These are phyloP conservation scores for Phyllachora maydis DNA, from an alignment of 2,329 filamentous ascomycete genomes.

Conservation along the genomic window DNA sequence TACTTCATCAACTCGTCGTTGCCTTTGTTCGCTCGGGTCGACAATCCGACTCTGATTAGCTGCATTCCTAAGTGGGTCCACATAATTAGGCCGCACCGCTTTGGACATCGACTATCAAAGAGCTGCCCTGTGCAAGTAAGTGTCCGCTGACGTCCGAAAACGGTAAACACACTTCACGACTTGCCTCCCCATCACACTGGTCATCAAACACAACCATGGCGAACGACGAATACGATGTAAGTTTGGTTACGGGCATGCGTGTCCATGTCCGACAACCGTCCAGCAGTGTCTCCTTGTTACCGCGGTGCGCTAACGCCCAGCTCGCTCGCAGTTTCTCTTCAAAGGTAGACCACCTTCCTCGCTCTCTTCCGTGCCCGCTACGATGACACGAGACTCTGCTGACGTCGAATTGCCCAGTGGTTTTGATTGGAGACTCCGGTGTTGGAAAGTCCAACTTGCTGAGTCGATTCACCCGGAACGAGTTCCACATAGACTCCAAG, in stretches of 20 bases:
- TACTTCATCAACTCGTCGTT: too few relatives aligned
- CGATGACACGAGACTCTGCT: constrained; percentile 10
- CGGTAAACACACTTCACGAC: too few relatives aligned
- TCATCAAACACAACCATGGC: constrained; percentile 49
- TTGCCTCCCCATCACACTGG: too few relatives aligned
- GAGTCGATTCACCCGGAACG: constrained; percentile 97
- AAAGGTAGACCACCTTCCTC: constrained; percentile 44
- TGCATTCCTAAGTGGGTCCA: too few relatives aligned
- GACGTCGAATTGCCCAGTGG: constrained; percentile 45
- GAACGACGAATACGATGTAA: constrained; percentile 99
- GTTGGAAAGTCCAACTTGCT: constrained; percentile 99
- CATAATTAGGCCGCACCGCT: too few relatives aligned
- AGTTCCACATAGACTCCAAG: constrained; percentile 99
- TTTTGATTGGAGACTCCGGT: constrained; percentile 96
- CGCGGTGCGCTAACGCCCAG: constrained; percentile 11
- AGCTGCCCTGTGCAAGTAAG: too few relatives aligned
- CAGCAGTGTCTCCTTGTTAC: constrained; percentile 6
- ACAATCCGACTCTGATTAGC: too few relatives aligned
- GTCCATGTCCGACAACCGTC: too few relatives aligned
- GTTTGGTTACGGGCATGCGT: too few relatives aligned
- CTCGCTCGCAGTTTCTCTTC: constrained; percentile 69
- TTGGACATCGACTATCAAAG: too few relatives aligned
- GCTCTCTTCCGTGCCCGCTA: constrained; percentile 10
- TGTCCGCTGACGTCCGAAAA: too few relatives aligned
- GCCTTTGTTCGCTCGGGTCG: too few relatives aligned